Percentiles rank a stretch among this genome's conserved stretches.
These are phyloP conservation scores for Clonostachys solani DNA, from an alignment of 2,329 filamentous ascomycete genomes.

Conservation along the genomic window DNA sequence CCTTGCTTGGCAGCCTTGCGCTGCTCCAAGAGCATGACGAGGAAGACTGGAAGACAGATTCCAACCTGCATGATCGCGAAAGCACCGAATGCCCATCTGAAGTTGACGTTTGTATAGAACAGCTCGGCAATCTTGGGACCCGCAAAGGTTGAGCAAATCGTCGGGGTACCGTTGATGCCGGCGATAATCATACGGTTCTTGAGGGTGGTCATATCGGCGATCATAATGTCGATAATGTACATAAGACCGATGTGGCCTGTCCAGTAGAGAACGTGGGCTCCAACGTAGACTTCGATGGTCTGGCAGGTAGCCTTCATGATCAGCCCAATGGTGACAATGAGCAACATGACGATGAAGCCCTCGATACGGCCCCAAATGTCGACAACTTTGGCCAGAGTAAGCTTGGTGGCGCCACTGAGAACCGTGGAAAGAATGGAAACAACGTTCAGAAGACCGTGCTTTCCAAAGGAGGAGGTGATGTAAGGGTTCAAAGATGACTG, in stretches of 20 bases:
- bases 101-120: constrained; percentile 12
- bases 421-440: constrained; percentile 36
- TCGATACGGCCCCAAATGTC: constrained; percentile 29
- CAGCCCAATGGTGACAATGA: constrained; percentile 33
- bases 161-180: constrained; percentile 21
- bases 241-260: constrained; percentile 50
- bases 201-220: constrained; percentile 48
- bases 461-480: constrained; percentile 29
- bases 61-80: constrained; percentile 52
- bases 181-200: constrained; percentile 20
- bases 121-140: constrained; percentile 13
- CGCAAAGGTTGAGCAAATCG: constrained; percentile 27
- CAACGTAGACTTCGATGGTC: constrained; percentile 31
- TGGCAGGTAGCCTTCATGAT: constrained; percentile 51
- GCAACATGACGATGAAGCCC: constrained; percentile 20
- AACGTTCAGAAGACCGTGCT: constrained; percentile 29
- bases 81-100: constrained; percentile 39
- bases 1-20: constrained; percentile 7
- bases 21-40: constrained; percentile 5
- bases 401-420: constrained; percentile 16
- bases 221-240: constrained; percentile 57
- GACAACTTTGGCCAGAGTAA: constrained; percentile 24
- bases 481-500: constrained; percentile 20
- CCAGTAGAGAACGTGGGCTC: constrained; percentile 47
- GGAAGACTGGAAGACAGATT: constrained; percentile 14